Evolutionary conservation across 2,329 filamentous ascomycete genomes (phyloP).

Genomic region (Erysiphe pisi): DNA sequence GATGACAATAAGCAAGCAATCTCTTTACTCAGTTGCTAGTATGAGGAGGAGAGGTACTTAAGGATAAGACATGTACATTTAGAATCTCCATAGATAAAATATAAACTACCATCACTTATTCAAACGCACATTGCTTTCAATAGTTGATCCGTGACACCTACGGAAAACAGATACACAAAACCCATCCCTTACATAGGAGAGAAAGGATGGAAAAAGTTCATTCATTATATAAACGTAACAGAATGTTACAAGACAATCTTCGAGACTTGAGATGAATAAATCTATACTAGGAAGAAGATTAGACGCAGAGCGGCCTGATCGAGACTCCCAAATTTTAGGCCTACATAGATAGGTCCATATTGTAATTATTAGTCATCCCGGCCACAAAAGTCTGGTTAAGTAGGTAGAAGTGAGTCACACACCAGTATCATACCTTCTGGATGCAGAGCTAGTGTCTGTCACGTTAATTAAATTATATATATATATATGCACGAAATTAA

Average conservation of each 20-base stretch:
- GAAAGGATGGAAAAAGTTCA: not conserved
- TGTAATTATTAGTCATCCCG: not conserved
- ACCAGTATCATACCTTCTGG: not conserved
- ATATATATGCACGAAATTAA: no score
- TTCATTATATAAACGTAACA: not conserved
- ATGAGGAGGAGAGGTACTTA: no score
- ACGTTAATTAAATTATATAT: not conserved
- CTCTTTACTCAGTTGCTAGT: no score
- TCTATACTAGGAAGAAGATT: not conserved
- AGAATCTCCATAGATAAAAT: no score
- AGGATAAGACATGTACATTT: no score
- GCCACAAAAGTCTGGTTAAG: not conserved
- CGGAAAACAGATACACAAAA: no score
- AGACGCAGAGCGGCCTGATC: not conserved
- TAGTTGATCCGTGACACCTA: no score
- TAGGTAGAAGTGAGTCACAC: not conserved
- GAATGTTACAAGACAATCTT: conserved; percentile 3
- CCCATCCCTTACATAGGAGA: no score
- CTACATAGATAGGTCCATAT: no score
- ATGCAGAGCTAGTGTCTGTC: not conserved
- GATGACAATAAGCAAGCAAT: no score
- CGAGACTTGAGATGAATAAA: not conserved
- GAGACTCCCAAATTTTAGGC: not conserved
- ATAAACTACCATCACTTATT: no score
- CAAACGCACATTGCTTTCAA: no score